phyloP scores from a whole-genome alignment of 257 asterid species.

The Solanum bukasovii region DNA sequence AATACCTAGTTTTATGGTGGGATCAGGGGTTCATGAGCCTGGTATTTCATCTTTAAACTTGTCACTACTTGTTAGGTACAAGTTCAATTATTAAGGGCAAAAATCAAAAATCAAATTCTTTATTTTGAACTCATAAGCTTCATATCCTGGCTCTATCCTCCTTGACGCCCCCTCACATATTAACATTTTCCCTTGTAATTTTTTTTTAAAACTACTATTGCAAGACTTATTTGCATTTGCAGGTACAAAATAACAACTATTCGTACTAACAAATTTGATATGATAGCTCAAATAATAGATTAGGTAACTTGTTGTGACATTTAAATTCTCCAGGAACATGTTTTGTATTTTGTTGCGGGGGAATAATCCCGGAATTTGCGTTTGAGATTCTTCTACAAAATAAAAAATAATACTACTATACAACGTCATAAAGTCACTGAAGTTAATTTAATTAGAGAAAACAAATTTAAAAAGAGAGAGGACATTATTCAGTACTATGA shows the following conservation, averaged over 20 bases:
- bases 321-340: neutral
- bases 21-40: neutral
- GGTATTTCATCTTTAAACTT: neutral
- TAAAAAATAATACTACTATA: neutral
- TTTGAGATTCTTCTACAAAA: neutral
- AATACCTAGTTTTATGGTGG: neutral
- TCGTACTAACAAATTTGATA: neutral
- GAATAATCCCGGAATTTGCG: neutral
- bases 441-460: neutral
- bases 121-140: neutral
- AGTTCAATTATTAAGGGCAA: neutral
- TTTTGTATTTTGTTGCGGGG: neutral
- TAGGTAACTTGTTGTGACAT: neutral
- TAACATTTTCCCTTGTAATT: neutral
- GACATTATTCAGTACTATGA: neutral
- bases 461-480: neutral
- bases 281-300: neutral
- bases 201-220: neutral
- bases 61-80: neutral
- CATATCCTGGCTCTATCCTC: neutral
- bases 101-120: neutral
- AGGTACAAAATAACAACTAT: neutral
- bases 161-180: neutral
- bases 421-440: neutral
- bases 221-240: neutral